Evolutionary conservation across 441 rosid species (phyloP), one percentile per base, ranked within the genome.

Genomic region (Viola pubescens): DNA sequence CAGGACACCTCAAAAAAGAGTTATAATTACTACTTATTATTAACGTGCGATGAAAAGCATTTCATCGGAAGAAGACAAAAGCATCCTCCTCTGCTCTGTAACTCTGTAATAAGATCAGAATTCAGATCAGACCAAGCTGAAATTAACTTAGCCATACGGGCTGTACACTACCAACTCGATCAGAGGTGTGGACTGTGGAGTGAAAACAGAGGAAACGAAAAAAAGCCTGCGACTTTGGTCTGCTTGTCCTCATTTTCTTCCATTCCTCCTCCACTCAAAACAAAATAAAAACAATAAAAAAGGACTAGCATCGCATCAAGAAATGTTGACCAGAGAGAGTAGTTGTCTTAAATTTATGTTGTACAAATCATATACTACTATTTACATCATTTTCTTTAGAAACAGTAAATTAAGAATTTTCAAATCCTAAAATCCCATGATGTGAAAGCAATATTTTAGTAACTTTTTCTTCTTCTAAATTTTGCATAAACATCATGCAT

Each of bases 31-130:
- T 26, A 16, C 19, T 16, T 0, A 16, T 16, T 26, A 26, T 26
- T 42, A 19, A 48, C 58, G 38, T 26, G 34, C 2, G 45, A 46
- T 10, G 66, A 63, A 69, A 63, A 65, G 56, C 69, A 26, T 26
- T 69, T 68, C 44, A 70, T 73, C 50, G 73, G 61, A 69, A 69
- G 56, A 75, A 73, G 65, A 73, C 73, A 75, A 73, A 69, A 71
- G 73, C 65, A 37, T 16, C 64, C 46, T 34, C 41, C 38, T 54
- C 65, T 59, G 64, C 37, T 58, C 73, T 42, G 66, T 43, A 54
- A 60, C 53, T 5, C 62, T 52, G 43, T 50, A n/a, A 45, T 49
- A 13, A 58, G 68, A 51, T 69, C 56, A 60, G 26, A 44, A 13
- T 44, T 55, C 7, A 39, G 14, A 53, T 9, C 11, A 19, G 6